phyloP scores from a whole-genome alignment of 768 basidiomycete species.

The Termitomyces bulborhizus region DNA sequence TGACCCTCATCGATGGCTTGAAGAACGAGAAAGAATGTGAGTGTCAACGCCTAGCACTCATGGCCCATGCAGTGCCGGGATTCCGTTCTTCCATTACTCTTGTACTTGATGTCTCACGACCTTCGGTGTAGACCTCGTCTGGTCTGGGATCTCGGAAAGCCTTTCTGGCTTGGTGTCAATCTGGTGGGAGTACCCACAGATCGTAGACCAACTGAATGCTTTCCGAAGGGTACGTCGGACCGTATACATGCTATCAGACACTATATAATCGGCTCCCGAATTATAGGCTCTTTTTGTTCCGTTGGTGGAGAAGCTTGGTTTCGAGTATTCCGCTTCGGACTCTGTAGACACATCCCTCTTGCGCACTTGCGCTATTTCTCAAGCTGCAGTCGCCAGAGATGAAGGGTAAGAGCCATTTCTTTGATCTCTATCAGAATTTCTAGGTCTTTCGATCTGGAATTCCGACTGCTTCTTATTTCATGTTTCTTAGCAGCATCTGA shows the following conservation, averaged over 20 bases:
- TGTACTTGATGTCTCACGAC: background rate
- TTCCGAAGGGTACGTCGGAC: constrained; percentile 48
- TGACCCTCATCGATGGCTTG: constrained; percentile 67
- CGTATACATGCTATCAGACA: background rate
- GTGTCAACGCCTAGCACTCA: constrained; percentile 17
- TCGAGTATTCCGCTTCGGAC: constrained; percentile 63
- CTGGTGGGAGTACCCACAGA: constrained; percentile 79
- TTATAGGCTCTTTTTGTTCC: constrained; percentile 64
- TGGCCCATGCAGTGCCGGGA: background rate
- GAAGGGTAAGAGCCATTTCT: constrained; percentile 16
- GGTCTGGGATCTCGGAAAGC: constrained; percentile 60
- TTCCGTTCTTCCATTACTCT: background rate
- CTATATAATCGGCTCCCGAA: constrained; percentile 1
- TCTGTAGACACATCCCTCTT: constrained; percentile 62
- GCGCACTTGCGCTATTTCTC: constrained; percentile 64
- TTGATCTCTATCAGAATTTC: background rate
- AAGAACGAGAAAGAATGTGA: constrained; percentile 72
- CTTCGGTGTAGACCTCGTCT: constrained; percentile 60
- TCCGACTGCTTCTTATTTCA: background rate
- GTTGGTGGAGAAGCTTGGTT: constrained; percentile 73
- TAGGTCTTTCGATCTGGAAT: background rate
- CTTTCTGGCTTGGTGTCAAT: constrained; percentile 49
- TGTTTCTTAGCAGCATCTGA: constrained; percentile 1
- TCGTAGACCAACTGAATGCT: constrained; percentile 47
- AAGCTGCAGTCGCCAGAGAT: constrained; percentile 30